Conservation (phyloP, 2,329 filamentous ascomycete species). For the Penicillium decumbens region DNA sequence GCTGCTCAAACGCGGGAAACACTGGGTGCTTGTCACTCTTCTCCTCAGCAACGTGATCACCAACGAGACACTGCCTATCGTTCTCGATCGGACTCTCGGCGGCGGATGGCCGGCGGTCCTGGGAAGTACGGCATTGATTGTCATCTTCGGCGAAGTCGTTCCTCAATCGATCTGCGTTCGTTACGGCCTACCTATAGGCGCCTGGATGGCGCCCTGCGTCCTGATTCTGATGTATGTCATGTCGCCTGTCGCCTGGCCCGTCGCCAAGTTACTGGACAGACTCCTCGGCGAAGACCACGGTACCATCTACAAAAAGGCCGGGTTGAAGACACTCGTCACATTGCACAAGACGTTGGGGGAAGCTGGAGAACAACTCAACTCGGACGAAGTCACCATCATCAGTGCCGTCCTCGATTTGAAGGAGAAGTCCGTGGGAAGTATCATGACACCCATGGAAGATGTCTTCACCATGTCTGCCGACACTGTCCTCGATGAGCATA, state of each 20-base stretch:
- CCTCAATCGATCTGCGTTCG: slow-evolving; percentile 95
- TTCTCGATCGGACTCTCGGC: slow-evolving; percentile 87
- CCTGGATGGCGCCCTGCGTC: slow-evolving; percentile 86
- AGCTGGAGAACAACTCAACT: slow-evolving; percentile 79
- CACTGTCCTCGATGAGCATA: slow-evolving; percentile 83
- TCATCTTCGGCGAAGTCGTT: slow-evolving; percentile 96
- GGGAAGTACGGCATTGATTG: slow-evolving; percentile 88
- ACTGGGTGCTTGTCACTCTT: slow-evolving; percentile 95
- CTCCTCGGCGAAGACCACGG: slow-evolving; percentile 92
- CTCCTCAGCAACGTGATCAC: slow-evolving; percentile 95
- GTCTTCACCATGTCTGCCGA: slow-evolving; percentile 97
- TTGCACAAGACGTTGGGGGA: slow-evolving; percentile 88
- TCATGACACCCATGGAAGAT: slow-evolving; percentile 98
- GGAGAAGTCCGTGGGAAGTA: slow-evolving; percentile 87
- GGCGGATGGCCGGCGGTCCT: slow-evolving; percentile 92
- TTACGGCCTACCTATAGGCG: slow-evolving; percentile 90
- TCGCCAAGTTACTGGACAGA: slow-evolving; percentile 89
- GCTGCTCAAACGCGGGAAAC: slow-evolving; percentile 81
- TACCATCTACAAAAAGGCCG: slow-evolving; percentile 96
- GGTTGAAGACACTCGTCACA: slow-evolving; percentile 91
- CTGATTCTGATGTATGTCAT: slow-evolving; percentile 86
- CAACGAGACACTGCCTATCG: slow-evolving; percentile 92
- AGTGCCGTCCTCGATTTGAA: slow-evolving; percentile 94
- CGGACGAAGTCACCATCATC: slow-evolving; percentile 98
- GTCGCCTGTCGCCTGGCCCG: slow-evolving; percentile 86